phyloP scores from a whole-genome alignment of 1,284 basidiomycete species.

The Trichosporon sp. region DNA sequence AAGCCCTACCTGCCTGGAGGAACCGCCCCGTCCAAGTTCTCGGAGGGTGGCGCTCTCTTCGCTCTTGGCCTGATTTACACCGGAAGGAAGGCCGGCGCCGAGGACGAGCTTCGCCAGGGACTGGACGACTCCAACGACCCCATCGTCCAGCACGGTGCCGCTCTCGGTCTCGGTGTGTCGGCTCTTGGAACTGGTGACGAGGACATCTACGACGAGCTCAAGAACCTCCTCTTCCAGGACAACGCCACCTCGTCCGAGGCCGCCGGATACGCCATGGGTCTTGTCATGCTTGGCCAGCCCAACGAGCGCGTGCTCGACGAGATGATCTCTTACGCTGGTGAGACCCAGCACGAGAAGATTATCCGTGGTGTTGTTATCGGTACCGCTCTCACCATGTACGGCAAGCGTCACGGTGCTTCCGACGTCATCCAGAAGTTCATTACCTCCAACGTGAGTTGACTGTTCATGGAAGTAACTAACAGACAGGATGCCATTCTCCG shows the following conservation, averaged over 20 bases:
- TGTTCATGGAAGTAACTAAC: slow-evolving; percentile 10
- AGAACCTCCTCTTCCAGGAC: slow-evolving; percentile 81
- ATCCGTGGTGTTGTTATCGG: slow-evolving; percentile 90
- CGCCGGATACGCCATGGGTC: slow-evolving; percentile 90
- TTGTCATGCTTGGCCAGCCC: slow-evolving; percentile 90
- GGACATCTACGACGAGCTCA: slow-evolving; percentile 85
- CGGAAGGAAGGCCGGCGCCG: slow-evolving; percentile 57
- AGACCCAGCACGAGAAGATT: slow-evolving; percentile 97
- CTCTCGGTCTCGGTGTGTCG: slow-evolving; percentile 85
- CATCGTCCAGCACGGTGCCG: slow-evolving; percentile 91
- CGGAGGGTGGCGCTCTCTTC: slow-evolving; percentile 88
- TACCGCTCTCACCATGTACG: slow-evolving; percentile 83
- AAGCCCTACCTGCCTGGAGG: slow-evolving; percentile 88
- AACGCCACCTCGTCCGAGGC: slow-evolving; percentile 91
- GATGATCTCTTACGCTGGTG: slow-evolving; percentile 88
- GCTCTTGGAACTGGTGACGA: slow-evolving; percentile 84
- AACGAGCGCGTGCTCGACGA: slow-evolving; percentile 73
- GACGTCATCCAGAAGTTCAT: slow-evolving; percentile 67
- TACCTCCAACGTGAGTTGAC: slow-evolving; percentile 68
- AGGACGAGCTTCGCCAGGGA: slow-evolving; percentile 64
- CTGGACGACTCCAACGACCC: slow-evolving; percentile 61
- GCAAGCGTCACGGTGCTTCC: slow-evolving; percentile 82
- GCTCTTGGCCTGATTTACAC: slow-evolving; percentile 93
- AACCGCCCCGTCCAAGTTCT: slow-evolving; percentile 61
- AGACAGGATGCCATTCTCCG: slow-evolving; percentile 84